Conservation (phyloP, 371 early-diverging fungal genomes). For the Mucor irregularis region DNA sequence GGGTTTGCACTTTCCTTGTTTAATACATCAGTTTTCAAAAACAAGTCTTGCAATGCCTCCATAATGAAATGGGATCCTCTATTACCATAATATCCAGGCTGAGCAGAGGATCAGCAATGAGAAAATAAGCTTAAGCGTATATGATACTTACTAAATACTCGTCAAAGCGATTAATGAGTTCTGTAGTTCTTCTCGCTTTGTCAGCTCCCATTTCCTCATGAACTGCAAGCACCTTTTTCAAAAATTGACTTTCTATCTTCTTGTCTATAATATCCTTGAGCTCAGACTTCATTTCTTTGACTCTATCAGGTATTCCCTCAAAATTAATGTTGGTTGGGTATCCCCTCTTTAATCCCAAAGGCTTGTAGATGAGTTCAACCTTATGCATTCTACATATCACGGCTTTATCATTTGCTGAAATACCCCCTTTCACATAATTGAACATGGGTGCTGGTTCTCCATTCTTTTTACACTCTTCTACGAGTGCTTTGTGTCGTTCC, state of each 20-base stretch:
- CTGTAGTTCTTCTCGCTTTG: slow-evolving; percentile 41
- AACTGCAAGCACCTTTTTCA: slow-evolving; percentile 21
- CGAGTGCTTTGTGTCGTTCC: background rate
- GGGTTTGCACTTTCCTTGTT: slow-evolving; percentile 37
- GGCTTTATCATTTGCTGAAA: slow-evolving; percentile 4
- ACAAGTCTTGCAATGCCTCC: slow-evolving; percentile 36
- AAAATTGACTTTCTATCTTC: slow-evolving; percentile 22
- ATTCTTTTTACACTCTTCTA: background rate
- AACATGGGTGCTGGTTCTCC: background rate
- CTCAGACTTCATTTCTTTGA: slow-evolving; percentile 20
- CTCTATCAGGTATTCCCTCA: slow-evolving; percentile 23
- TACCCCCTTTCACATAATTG: background rate
- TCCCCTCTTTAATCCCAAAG: slow-evolving; percentile 31
- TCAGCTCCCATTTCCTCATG: slow-evolving; percentile 35
- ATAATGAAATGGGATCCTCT: slow-evolving; percentile 48
- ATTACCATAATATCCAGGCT: slow-evolving; percentile 71
- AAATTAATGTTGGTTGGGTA: slow-evolving; percentile 47
- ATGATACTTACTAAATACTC: slow-evolving; percentile 26
- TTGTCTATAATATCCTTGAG: slow-evolving; percentile 36
- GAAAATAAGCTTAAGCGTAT: background rate
- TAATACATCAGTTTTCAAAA: slow-evolving; percentile 39
- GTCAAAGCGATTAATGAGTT: slow-evolving; percentile 34
- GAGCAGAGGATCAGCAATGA: background rate
- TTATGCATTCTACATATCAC: slow-evolving; percentile 48
- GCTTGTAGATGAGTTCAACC: slow-evolving; percentile 41